Evolutionary conservation across 345 rosid species (phyloP), one percentile per base, ranked within the genome.

Genomic region (Bruguiera sexangula): DNA sequence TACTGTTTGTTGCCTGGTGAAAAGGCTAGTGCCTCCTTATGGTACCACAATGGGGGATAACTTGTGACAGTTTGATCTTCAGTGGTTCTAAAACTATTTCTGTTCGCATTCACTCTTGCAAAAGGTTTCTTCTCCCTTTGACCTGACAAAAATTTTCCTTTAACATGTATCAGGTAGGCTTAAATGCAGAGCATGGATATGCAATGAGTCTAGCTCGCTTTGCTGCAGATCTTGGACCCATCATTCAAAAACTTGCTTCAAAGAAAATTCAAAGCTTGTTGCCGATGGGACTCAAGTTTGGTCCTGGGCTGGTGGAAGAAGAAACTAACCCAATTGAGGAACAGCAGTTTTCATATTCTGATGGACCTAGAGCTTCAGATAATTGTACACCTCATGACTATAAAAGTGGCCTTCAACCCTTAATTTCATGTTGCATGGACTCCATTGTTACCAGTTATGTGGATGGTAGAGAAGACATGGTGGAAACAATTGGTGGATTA

Each of bases 291-390:
- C 61, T 81, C 26, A 79, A 83, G 66, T 83, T 79, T 65, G 97
- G 94, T 74, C 83, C 82, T 72, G 97, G 96, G 66, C 88, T 93
- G 96, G 86, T 88, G 16, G 95, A 92, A 78, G 97, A 91, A 73
- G 81, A 84, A 43, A 43, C 50, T 60, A 83, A 76, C 65, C 67
- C 59, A 39, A 51, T 67, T 61, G 86, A 79, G 67, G 60, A 60
- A 32, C 75, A 69, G 73, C 81, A 70, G 43, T 84, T 78, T 60
- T 56, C 65, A 9, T 34, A 58, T 22, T 55, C 70, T 10, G 84
- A 78, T 29, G 76, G 72, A 66, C 79, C 69, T 57, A 81, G 67
- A 65, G 70, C 73, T 62, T 75, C 76, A 50, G 76, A 66, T 63
- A 76, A 71, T 68, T 75, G 72, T 29, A 22, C 31, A 2, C 65